phyloP scores from a whole-genome alignment of 73 alveolate species.

The Paramecium caudatum region DNA sequence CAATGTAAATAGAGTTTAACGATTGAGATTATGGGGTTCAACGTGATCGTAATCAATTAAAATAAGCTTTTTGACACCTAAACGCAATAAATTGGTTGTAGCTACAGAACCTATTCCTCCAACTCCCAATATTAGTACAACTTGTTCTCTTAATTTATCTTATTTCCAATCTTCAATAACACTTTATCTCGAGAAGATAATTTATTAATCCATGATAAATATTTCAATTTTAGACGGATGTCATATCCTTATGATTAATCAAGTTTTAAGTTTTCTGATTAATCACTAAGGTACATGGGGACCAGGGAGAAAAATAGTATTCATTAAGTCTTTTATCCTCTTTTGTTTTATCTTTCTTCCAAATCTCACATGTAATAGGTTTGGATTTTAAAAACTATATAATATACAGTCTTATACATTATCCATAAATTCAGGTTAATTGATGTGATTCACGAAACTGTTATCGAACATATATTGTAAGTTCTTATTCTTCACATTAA shows the following conservation, averaged over 20 bases:
- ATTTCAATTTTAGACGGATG: neutral
- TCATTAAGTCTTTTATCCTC: constrained; percentile 29
- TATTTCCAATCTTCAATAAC: constrained; percentile 73
- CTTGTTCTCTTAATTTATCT: neutral
- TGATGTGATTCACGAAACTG: neutral
- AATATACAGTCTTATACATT: neutral
- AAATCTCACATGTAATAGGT: neutral
- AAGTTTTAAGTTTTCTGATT: constrained; percentile 24
- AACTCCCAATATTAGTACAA: constrained; percentile 82
- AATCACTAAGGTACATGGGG: constrained; percentile 25
- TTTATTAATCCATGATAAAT: constrained; percentile 14
- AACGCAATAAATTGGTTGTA: constrained; percentile 79
- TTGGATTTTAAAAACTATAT: neutral
- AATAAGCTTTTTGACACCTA: constrained; percentile 84
- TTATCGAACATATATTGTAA: constrained; percentile 10
- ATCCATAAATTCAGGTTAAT: neutral
- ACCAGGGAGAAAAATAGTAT: neutral
- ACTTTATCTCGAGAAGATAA: constrained; percentile 63
- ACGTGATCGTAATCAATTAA: constrained; percentile 86
- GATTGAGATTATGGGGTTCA: constrained; percentile 84
- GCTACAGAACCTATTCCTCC: constrained; percentile 92
- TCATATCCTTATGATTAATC: constrained; percentile 23
- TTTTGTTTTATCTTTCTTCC: neutral
- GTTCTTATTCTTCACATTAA: neutral
- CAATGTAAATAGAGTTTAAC: constrained; percentile 80